Evolutionary conservation across 2,329 filamentous ascomycete species (phyloP), one percentile per base, ranked within the genome.

Genomic region (Colletotrichum navitas): DNA sequence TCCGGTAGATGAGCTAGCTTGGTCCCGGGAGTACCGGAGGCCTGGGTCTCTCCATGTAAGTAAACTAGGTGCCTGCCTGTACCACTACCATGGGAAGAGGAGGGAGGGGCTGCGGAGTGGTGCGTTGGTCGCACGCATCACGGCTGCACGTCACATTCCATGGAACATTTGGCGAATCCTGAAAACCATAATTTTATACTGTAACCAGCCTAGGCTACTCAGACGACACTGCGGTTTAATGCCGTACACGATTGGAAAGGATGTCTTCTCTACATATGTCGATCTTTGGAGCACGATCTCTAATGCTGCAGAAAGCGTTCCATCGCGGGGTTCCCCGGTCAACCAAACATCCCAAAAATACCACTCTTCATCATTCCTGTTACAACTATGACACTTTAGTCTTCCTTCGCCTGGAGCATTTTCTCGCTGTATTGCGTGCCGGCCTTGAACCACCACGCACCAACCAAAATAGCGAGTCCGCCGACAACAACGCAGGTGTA

Each of bases 401-500:
- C 76, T 65, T 80, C 79, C 72, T 77, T 79, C 1, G 78, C 79
- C 66, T 81, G 79, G 29, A 79, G 76, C 74, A 85, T 83, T 47
- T 76, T 79, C 64, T 78, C 76, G 6, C 80, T 81, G 51, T 83
- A 85, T 32, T 76, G 75, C 59, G 76, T 78, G 5, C 83, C 81
- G 1, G 79, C 82, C 63, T 84, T 78, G n/a, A 84, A 62, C 83
- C 83, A 85, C 84, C 83, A 85, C 0, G 69, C 73, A 2, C 81
- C 78, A 12, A 85, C 77, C 1, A 82, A 55, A 10, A 83, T 79
- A 3, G 71, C n/a, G 34, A 79, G 63, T 0, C 77, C 83, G 1
- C 83, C 84, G 6, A 85, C 81, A 16, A 84, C 82, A 0, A 84
- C 82, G 59, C 84, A 85, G 1, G 84, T 85, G 72, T 86, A 85